These are phyloP conservation scores for Peronosclerospora sorghi DNA, from an alignment of 352 stramenopile species.

Conservation along the genomic window DNA sequence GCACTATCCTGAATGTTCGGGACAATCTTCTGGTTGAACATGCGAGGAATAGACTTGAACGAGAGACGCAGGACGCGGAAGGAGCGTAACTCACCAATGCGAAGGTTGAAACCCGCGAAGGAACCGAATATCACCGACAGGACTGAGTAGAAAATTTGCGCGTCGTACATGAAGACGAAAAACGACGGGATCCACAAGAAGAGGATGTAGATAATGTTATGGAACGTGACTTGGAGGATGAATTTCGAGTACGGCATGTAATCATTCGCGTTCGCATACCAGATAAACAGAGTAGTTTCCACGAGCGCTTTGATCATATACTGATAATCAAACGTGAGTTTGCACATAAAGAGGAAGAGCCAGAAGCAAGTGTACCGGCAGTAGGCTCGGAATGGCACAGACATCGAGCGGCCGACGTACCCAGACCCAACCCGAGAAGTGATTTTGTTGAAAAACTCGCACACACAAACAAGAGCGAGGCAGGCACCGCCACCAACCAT, in stretches of 20 bases:
- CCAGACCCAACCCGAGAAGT: conserved; percentile 54
- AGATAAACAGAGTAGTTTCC: conserved; percentile 80
- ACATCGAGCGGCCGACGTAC: conserved; percentile 66
- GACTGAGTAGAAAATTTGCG: conserved; percentile 80
- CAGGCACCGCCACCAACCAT: conserved; percentile 44
- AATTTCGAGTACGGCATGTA: conserved; percentile 79
- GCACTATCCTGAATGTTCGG: conserved; percentile 65
- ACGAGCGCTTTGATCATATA: conserved; percentile 81
- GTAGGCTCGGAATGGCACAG: conserved; percentile 54
- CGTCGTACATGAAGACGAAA: conserved; percentile 82
- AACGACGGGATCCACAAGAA: conserved; percentile 77
- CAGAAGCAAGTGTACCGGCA: conserved; percentile 80
- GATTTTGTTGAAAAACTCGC: conserved; percentile 65
- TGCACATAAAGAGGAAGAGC: conserved; percentile 60
- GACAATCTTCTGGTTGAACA: conserved; percentile 86
- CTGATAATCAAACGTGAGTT: conserved; percentile 80
- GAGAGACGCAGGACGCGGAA: conserved; percentile 74
- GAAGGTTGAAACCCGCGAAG: conserved; percentile 77
- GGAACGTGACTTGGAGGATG: conserved; percentile 67
- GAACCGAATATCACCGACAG: conserved; percentile 70
- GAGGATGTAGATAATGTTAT: conserved; percentile 80
- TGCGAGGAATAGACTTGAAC: conserved; percentile 79
- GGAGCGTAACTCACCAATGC: conserved; percentile 73
- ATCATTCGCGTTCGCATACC: conserved; percentile 56
- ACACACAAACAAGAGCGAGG: conserved; percentile 40